Base-by-base conservation (phyloP, 345 rosid species). In the Ceriops decandra region DNA sequence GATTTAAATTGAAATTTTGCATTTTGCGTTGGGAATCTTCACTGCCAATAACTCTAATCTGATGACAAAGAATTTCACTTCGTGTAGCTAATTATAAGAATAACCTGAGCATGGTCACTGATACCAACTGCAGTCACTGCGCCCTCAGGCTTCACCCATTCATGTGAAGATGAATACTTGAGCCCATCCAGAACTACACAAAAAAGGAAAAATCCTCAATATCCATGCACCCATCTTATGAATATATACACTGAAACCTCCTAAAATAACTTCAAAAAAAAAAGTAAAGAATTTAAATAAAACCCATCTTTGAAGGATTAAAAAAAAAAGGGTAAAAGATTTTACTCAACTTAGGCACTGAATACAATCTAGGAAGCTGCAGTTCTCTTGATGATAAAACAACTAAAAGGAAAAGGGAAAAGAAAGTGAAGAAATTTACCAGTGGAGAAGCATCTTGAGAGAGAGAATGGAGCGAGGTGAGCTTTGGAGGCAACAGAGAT, bases 71-170 rank as follows among this genome's bases (percentile, higher is more conserved):
- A 42, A 42, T 42, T 13, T 42, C 49, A 42, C 49, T 42, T 42
- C 3, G 3, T 13, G 19, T 42, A 42, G 49, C 49, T 13, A 42
- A 42, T 13, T 42, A 13, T 19, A 69, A n/a, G 7, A 66, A 11
- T 10, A 52, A 93, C 97, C 96, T 91, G 99, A 69, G 99, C 97
- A 82, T 95, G 97, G 77, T 87, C 91, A 66, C 93, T 91, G 82
- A 95, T 89, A 74, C 99, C 96, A 76, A 95, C 67, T 2, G 88
- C 81, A 65, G 96, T 95, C 62, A 88, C 95, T 38, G 83, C 64
- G 66, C 95, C 99, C 59, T 95, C 96, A 82, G 85, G 93, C 81
- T 95, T 91, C 79, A 91, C 96, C 95, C 96, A 95, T 66, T 91
- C 99, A 63, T 95, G 99, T 27, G 97, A 95, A 38, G 76, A 31